phyloP scores from a whole-genome alignment of 805 yeast species.

The Kluyveromyces aestuarii region DNA sequence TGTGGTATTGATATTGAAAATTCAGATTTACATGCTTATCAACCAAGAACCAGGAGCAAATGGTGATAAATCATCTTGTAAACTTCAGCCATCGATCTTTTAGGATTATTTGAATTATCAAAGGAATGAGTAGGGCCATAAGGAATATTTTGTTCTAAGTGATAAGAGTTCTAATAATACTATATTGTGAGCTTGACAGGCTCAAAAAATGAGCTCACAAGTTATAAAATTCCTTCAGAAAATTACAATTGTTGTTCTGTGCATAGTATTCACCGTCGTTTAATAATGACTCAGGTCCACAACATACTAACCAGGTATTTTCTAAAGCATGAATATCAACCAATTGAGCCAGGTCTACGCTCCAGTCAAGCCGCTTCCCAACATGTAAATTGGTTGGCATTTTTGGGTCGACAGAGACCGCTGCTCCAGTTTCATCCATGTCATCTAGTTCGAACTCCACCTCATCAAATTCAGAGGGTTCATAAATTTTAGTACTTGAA shows the following conservation, averaged over 20 bases:
- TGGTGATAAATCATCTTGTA: too few relatives aligned
- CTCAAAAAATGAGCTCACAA: slow-evolving; percentile 4
- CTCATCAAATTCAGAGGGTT: slow-evolving; percentile 5
- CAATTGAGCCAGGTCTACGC: slow-evolving; percentile 15
- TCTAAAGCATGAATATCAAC: slow-evolving; percentile 10
- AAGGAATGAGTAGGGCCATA: too few relatives aligned
- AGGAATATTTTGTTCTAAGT: too few relatives aligned
- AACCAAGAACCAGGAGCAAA: too few relatives aligned
- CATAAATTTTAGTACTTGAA: neutral
- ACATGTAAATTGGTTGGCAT: slow-evolving; percentile 11
- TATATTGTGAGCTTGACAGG: neutral
- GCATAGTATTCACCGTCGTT: slow-evolving; percentile 16
- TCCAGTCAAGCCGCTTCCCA: slow-evolving; percentile 22
- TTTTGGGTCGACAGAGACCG: slow-evolving; percentile 5
- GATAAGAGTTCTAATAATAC: too few relatives aligned
- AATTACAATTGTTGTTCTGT: slow-evolving; percentile 10
- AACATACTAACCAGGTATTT: slow-evolving; percentile 22
- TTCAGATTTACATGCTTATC: too few relatives aligned
- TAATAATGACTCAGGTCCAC: slow-evolving; percentile 23
- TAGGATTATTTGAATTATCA: too few relatives aligned
- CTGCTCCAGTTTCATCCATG: slow-evolving; percentile 12
- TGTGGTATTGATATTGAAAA: too few relatives aligned
- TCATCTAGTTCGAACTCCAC: slow-evolving; percentile 13
- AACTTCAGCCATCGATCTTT: too few relatives aligned
- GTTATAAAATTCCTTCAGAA: slow-evolving; percentile 17